Base-by-base conservation (phyloP, 176 grass and related monocot species). In the Stipa capillata region DNA sequence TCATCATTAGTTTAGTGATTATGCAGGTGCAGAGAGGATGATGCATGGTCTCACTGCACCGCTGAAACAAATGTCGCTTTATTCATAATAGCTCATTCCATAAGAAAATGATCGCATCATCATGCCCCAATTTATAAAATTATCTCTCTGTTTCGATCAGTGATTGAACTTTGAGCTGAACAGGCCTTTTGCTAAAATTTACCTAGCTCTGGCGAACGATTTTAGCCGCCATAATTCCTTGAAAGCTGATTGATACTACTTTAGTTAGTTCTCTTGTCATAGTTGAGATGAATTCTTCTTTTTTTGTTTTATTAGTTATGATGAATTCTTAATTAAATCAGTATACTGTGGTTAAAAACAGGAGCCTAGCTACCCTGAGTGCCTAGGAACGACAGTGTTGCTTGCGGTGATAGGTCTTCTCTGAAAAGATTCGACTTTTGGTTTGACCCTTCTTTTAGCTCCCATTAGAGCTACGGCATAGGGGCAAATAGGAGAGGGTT, bases 1-100 rank as follows among this genome's bases (percentile, higher is more conserved):
- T 79, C 74, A 23, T 24, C 15, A 6, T 85, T 49, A 35, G 33
- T 36, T 39, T 78, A 85, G 36, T 70, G 51, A 56, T 70, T 76
- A 16, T 3, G 25, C 6, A 17, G 18, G 2, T 20, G 48, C 13
- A 78, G 59, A 0, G 14, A 20, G 28, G 49, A 14, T 76, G 60
- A 35, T 47, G 73, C 47, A 36, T 37, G 16, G 5, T 5, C 16
- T 83, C 21, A 61, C 59, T 31, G 37, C 4, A 5, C 63, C 32
- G 50, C 78, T 76, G 78, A 81, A 81, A 76, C 50, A 64, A 7
- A 79, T 73, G 80, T 2, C 47, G 35, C 54, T 83, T 87, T 83
- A 65, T 72, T 33, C 31, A 45, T 24, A 40, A 24, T 9, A 53
- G 69, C 16, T 21, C 2, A 7, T 10, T 6, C 31, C 1, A 17